These are phyloP conservation scores for Fusarium pseudocircinatum DNA, from an alignment of 2,329 filamentous ascomycete genomes.

Conservation along the genomic window DNA sequence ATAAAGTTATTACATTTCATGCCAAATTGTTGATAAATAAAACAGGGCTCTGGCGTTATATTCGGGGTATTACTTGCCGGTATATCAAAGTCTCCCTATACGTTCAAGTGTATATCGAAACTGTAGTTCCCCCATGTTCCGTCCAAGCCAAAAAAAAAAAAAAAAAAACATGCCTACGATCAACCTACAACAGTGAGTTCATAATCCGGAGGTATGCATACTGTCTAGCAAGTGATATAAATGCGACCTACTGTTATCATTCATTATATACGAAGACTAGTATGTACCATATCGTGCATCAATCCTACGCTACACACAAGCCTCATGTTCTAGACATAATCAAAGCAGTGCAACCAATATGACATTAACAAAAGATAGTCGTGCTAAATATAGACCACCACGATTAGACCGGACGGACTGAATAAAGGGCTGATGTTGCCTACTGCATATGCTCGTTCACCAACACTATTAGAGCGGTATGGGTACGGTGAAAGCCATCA, in stretches of 20 bases:
- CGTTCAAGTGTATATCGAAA: background rate
- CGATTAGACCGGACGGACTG: background rate
- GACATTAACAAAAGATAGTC: slow-evolving; percentile 6
- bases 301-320: background rate
- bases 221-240: background rate
- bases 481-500: background rate
- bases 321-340: slow-evolving; percentile 4
- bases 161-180: background rate
- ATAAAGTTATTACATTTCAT: background rate
- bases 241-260: background rate
- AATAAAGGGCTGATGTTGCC: background rate
- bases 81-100: no score
- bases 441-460: background rate
- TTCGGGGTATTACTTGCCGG: no score
- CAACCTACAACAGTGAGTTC: background rate
- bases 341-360: slow-evolving; percentile 3
- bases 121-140: no score
- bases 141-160: no score
- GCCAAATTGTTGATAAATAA: background rate
- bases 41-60: no score
- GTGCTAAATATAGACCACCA: slow-evolving; percentile 24
- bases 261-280: background rate
- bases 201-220: background rate
- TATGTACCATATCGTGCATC: background rate
- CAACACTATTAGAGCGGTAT: background rate